Percentiles rank a stretch among this genome's conserved stretches.
Conservation (phyloP, 345 rosid genomes). For the Balakata baccata region DNA sequence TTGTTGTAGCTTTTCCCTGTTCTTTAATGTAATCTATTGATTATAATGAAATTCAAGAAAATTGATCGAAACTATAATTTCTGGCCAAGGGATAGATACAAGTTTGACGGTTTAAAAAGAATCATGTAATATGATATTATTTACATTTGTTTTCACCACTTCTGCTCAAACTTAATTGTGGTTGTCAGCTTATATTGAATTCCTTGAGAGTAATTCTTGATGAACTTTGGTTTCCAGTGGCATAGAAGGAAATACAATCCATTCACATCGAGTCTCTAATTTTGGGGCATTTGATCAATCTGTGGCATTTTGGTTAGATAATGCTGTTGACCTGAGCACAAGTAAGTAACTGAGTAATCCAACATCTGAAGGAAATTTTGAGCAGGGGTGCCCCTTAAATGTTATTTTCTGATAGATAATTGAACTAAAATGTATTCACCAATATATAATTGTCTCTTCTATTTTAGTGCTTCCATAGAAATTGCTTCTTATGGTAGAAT, state of each 20-base stretch:
- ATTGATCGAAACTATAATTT: neutral
- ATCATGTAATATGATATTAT: neutral
- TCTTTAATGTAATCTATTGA: neutral
- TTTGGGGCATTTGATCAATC: constrained; percentile 34
- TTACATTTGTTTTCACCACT: neutral
- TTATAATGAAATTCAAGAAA: neutral
- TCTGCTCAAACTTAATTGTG: neutral
- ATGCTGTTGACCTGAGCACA: constrained; percentile 32
- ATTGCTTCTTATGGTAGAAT: too few species aligned
- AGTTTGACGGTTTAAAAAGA: neutral
- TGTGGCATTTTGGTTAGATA: constrained; percentile 30
- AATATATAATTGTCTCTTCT: neutral
- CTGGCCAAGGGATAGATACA: neutral
- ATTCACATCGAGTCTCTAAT: constrained; percentile 24
- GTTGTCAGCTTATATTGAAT: neutral
- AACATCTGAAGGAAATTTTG: constrained; percentile 1
- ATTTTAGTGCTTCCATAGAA: too few species aligned
- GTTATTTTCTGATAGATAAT: neutral
- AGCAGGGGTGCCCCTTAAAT: neutral
- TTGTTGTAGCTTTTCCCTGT: neutral
- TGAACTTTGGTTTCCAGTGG: constrained; percentile 28
- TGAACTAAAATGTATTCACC: neutral
- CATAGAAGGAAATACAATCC: constrained; percentile 25
- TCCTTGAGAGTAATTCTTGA: constrained; percentile 13
- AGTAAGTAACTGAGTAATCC: constrained; percentile 26